phyloP scores from a whole-genome alignment of 2,329 filamentous ascomycete species.

The Fusarium newnesense region DNA sequence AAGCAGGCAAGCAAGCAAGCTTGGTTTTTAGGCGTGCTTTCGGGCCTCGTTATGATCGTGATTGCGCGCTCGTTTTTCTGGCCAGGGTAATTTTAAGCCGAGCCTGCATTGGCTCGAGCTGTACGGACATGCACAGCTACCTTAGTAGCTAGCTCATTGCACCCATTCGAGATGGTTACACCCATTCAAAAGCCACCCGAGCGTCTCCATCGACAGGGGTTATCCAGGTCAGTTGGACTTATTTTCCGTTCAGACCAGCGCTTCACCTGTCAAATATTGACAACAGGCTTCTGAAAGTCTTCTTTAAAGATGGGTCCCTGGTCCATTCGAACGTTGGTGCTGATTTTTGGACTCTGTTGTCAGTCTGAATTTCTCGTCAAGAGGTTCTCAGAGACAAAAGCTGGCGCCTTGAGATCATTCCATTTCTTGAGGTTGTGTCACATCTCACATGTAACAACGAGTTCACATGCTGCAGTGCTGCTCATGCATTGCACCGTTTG shows the following conservation, averaged over 20 bases:
- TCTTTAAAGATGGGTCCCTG: conserved; percentile 13
- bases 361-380: neutral
- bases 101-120: conserved; percentile 28
- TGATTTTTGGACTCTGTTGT: neutral
- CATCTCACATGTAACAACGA: conserved; percentile 19
- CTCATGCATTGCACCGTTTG: conserved; percentile 1
- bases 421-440: conserved; percentile 17
- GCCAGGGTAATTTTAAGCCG: conserved; percentile 34
- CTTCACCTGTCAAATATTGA: conserved; percentile 20
- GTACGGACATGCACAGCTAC: conserved; percentile 22
- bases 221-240: conserved; percentile 27
- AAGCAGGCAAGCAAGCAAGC: neutral
- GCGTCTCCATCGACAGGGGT: conserved; percentile 30
- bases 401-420: conserved; percentile 8
- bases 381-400: neutral
- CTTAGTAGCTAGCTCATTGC: conserved; percentile 19
- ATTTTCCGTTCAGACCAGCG: conserved; percentile 7
- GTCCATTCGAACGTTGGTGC: conserved; percentile 4
- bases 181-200: conserved; percentile 32
- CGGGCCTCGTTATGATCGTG: conserved; percentile 19
- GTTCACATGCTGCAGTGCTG: conserved; percentile 9
- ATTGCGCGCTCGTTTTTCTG: conserved; percentile 26
- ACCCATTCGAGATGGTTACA: conserved; percentile 15
- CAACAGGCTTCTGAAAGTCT: conserved; percentile 5
- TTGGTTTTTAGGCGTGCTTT: conserved; percentile 20